phyloP scores from a whole-genome alignment of 202 grass and related monocot genomes.

The Miscanthus sacchariflorus region DNA sequence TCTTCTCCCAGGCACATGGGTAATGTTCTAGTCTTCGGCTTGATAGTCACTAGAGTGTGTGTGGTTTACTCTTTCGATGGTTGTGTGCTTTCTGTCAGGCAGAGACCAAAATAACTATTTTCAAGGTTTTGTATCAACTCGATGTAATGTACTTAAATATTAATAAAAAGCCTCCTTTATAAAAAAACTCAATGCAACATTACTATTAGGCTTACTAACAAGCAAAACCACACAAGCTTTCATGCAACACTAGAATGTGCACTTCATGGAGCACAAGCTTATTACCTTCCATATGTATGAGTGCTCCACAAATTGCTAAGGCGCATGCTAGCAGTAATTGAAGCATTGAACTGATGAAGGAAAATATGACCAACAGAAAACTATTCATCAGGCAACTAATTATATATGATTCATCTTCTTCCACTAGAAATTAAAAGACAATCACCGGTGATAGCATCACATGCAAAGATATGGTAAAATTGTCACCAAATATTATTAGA shows the following conservation, averaged over 20 bases:
- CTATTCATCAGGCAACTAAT: neutral
- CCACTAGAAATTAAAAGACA: neutral
- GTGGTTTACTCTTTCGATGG: too few relatives aligned
- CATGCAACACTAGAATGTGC: too few relatives aligned
- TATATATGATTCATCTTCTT: neutral
- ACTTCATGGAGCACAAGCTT: neutral
- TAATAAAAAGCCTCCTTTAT: too few relatives aligned
- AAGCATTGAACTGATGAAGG: neutral
- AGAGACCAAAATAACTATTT: too few relatives aligned
- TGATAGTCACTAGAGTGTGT: too few relatives aligned
- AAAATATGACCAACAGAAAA: neutral
- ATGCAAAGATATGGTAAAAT: slow-evolving; percentile 5
- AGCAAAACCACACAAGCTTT: neutral
- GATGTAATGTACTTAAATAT: too few relatives aligned
- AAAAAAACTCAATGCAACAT: too few relatives aligned
- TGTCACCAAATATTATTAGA: neutral
- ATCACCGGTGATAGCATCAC: neutral
- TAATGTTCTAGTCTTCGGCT: too few relatives aligned
- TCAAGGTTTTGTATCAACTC: too few relatives aligned
- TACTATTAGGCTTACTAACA: too few relatives aligned
- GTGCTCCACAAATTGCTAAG: neutral
- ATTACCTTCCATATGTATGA: neutral
- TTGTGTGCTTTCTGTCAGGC: too few relatives aligned
- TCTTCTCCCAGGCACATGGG: too few relatives aligned
- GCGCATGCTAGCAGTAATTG: neutral